Evolutionary conservation across 768 basidiomycete genomes (phyloP).

Genomic region (Candolleomyces aberdarensis): DNA sequence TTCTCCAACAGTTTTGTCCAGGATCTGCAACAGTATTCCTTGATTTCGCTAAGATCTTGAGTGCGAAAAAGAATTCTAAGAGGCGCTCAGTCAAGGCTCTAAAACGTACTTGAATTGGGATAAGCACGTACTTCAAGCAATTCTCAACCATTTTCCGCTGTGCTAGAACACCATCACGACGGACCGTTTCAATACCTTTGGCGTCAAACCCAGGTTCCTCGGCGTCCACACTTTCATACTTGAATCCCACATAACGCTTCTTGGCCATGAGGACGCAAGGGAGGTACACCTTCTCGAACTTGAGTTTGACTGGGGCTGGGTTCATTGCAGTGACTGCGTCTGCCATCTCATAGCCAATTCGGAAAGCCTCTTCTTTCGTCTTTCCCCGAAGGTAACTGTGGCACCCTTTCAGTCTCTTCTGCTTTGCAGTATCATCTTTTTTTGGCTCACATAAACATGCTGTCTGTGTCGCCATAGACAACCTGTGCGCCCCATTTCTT

Average conservation of each 20-base stretch:
- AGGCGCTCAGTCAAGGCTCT: background rate
- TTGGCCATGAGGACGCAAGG: constrained; percentile 96
- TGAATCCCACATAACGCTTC: constrained; percentile 98
- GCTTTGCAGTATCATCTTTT: background rate
- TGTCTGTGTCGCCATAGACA: constrained; percentile 98
- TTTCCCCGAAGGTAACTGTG: constrained; percentile 74
- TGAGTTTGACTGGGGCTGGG: constrained; percentile 89
- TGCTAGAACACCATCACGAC: constrained; percentile 87
- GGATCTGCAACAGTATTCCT: constrained; percentile 79
- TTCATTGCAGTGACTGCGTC: constrained; percentile 83
- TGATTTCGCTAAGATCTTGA: constrained; percentile 86
- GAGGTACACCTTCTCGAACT: constrained; percentile 99
- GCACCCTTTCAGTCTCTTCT: background rate
- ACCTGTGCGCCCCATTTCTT: constrained; percentile 88
- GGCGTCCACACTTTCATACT: constrained; percentile 85
- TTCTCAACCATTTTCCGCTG: constrained; percentile 92
- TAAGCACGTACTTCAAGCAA: constrained; percentile 68
- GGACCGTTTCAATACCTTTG: constrained; percentile 96
- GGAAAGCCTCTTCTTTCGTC: constrained; percentile 91
- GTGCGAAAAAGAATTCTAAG: constrained; percentile 84
- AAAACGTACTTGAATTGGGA: background rate
- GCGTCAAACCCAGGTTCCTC: constrained; percentile 83
- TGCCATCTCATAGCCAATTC: constrained; percentile 90
- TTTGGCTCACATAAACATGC: constrained; percentile 68
- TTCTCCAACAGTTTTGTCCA: constrained; percentile 86